A percentile compares a stretch with the other conserved stretches of the same genome.
These are phyloP conservation scores for Aureobasidium sp. DNA, from an alignment of 2,329 filamentous ascomycete species.

Conservation along the genomic window DNA sequence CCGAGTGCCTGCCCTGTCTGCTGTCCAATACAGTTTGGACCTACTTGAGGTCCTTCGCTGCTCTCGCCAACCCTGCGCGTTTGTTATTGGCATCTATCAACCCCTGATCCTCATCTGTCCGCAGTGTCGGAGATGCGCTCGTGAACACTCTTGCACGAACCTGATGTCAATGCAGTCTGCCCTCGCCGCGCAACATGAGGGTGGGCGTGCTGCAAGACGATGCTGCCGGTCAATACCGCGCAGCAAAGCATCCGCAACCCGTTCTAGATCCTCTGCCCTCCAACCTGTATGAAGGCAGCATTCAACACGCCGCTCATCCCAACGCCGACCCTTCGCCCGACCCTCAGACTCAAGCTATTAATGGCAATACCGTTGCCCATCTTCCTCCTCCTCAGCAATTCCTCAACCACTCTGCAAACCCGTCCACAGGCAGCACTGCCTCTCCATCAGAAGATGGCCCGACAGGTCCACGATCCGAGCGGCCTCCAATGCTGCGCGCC, in stretches of 20 bases:
- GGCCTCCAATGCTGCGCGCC: conserved; percentile 40
- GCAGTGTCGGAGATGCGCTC: not conserved
- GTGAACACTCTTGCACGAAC: not conserved
- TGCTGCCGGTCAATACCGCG: conserved; percentile 20
- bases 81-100: not conserved
- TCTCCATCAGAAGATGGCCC: conserved; percentile 7
- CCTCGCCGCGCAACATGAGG: conserved; percentile 15
- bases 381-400: conserved; percentile 7
- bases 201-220: conserved; percentile 21
- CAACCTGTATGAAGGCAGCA: conserved; percentile 15
- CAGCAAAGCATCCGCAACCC: conserved; percentile 26
- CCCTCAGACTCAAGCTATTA: conserved; percentile 10
- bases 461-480: not conserved
- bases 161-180: conserved; percentile 14
- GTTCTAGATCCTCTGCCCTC: conserved; percentile 19
- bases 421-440: not conserved
- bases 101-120: not conserved
- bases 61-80: not conserved
- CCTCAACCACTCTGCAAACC: not conserved
- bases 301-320: conserved; percentile 2
- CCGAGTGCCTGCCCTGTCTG: not conserved
- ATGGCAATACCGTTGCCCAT: conserved; percentile 9
- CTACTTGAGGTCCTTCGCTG: not conserved
- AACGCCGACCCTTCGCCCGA: not conserved
- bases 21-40: not conserved